Evolutionary conservation across 495 filamentous ascomycete genomes (phyloP).

Genomic region (Aspergillus nidulans): DNA sequence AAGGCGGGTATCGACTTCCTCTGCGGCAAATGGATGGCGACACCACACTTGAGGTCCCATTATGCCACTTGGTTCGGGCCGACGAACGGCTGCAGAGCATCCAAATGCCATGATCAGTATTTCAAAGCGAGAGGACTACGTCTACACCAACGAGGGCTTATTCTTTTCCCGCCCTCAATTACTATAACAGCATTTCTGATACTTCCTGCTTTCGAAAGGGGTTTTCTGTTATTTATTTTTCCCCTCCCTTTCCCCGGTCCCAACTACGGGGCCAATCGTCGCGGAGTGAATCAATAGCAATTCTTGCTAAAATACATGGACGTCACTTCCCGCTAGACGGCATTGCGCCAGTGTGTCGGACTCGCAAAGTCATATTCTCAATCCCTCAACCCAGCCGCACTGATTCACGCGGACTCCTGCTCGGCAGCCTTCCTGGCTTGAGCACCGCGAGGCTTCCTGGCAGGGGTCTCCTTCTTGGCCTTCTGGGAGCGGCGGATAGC

Average conservation of each 20-base stretch:
- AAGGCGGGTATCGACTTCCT: slow-evolving; percentile 19
- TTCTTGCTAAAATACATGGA: slow-evolving; percentile 35
- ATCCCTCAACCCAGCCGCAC: not conserved
- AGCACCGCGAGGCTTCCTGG: slow-evolving; percentile 69
- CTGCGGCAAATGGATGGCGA: slow-evolving; percentile 12
- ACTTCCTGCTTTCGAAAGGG: not conserved
- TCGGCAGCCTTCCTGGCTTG: slow-evolving; percentile 76
- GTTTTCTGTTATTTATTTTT: slow-evolving; percentile 16
- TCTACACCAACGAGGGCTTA: slow-evolving; percentile 16
- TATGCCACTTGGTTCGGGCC: slow-evolving; percentile 16
- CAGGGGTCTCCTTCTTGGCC: slow-evolving; percentile 68
- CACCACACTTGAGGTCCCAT: slow-evolving; percentile 5
- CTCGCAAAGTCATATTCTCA: slow-evolving; percentile 16
- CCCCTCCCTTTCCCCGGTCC: slow-evolving; percentile 15
- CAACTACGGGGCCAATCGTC: slow-evolving; percentile 9
- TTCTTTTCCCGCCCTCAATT: slow-evolving; percentile 20
- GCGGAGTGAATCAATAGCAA: slow-evolving; percentile 16
- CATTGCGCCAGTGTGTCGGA: slow-evolving; percentile 22
- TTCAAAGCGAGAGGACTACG: not conserved
- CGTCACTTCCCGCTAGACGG: slow-evolving; percentile 24
- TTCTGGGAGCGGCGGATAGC: slow-evolving; percentile 77
- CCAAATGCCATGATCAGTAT: slow-evolving; percentile 2
- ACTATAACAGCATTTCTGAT: not conserved
- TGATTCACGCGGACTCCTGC: slow-evolving; percentile 43
- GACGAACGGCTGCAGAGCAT: slow-evolving; percentile 14